phyloP scores from a whole-genome alignment of 163 green algal genomes.

The Volvox carteri region DNA sequence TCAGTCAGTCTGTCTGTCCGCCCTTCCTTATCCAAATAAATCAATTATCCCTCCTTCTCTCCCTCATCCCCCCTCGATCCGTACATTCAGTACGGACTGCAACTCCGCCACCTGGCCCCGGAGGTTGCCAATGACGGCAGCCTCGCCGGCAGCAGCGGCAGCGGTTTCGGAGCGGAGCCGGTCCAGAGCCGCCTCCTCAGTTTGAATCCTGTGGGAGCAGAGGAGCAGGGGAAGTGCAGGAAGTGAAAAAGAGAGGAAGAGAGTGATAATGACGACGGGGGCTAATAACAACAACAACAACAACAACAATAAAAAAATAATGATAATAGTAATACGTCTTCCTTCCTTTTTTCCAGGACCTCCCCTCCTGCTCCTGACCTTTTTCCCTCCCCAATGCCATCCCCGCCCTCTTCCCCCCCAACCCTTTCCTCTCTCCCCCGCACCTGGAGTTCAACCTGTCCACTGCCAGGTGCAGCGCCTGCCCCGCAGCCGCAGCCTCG shows the following conservation, averaged over 20 bases:
- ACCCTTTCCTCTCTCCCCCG: too few relatives aligned
- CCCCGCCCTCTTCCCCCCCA: too few relatives aligned
- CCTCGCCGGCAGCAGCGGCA: constrained; percentile 47
- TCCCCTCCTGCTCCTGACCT: too few relatives aligned
- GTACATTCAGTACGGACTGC: constrained; percentile 45
- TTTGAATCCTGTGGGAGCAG: constrained; percentile 13
- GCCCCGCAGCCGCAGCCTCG: constrained; percentile 52
- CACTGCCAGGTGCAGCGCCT: constrained; percentile 55
- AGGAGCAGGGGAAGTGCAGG: background rate
- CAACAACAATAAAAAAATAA: too few relatives aligned
- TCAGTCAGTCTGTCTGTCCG: background rate
- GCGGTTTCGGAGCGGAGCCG: constrained; percentile 53
- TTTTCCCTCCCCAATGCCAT: too few relatives aligned
- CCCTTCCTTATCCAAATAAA: background rate
- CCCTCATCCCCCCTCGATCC: background rate
- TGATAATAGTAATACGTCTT: too few relatives aligned
- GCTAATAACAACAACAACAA: too few relatives aligned
- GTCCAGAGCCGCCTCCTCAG: constrained; percentile 60
- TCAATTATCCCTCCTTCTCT: background rate
- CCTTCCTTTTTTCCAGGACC: too few relatives aligned
- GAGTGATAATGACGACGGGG: too few relatives aligned
- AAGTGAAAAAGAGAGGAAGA: too few relatives aligned
- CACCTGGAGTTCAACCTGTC: constrained; percentile 55
- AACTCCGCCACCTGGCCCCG: constrained; percentile 58
- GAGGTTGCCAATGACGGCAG: constrained; percentile 52